Conservation (phyloP, 345 rosid species). For the Leavenworthia alabamica region DNA sequence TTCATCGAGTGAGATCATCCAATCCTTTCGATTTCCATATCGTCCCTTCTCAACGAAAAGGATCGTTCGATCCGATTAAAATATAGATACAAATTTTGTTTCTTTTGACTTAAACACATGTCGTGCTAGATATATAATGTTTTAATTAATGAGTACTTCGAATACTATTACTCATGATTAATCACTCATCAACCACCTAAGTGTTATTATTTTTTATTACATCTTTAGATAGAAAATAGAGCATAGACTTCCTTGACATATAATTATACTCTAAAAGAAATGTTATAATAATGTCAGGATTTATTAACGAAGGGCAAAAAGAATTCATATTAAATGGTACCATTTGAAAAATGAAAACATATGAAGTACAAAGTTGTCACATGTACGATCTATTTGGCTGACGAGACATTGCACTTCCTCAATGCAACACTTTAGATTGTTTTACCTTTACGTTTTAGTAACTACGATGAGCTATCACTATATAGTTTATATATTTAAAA, state of each 20-base stretch:
- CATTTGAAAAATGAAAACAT: conserved; percentile 5
- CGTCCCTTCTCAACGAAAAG: no score
- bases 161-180: conserved; percentile 28
- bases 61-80: no score
- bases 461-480: neutral
- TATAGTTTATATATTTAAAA: neutral
- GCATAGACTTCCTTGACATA: no score
- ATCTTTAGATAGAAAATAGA: neutral
- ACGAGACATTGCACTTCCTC: conserved; percentile 22
- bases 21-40: no score
- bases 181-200: conserved; percentile 32
- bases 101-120: no score
- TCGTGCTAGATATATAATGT: neutral
- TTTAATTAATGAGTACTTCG: conserved; percentile 14
- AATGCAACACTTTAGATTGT: neutral
- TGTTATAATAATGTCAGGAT: no score
- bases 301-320: conserved; percentile 4
- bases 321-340: conserved; percentile 22
- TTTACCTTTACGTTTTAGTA: neutral
- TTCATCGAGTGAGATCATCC: no score
- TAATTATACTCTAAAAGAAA: no score
- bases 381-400: conserved; percentile 27
- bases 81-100: no score
- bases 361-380: conserved; percentile 30
- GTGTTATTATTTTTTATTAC: conserved; percentile 5